Evolutionary conservation across 2,329 filamentous ascomycete genomes (phyloP).

Genomic region (Apiospora phragmitis): DNA sequence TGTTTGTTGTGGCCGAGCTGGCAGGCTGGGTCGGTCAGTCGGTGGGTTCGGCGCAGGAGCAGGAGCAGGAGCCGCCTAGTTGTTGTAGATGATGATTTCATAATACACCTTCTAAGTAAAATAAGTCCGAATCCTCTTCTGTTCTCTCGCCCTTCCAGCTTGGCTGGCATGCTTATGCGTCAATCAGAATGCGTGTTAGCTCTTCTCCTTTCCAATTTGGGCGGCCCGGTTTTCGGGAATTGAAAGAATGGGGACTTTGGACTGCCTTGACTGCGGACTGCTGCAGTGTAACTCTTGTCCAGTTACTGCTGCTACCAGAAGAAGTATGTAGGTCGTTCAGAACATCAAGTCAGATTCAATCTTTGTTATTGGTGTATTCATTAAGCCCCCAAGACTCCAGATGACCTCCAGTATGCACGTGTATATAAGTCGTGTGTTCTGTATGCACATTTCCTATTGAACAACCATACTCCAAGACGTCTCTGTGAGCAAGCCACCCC

Average conservation of each 20-base stretch:
- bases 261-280: background rate
- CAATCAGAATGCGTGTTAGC: background rate
- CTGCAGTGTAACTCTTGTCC: background rate
- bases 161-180: background rate
- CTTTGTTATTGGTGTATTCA: background rate
- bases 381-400: background rate
- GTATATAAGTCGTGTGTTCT: background rate
- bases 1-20: background rate
- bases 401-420: background rate
- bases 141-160: background rate
- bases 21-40: too few species aligned
- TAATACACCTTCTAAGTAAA: too few species aligned
- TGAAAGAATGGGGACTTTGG: background rate
- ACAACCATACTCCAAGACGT: background rate
- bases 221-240: background rate
- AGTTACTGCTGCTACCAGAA: background rate
- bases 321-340: too few species aligned
- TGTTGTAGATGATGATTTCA: background rate
- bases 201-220: background rate
- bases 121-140: background rate
- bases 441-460: constrained; percentile 3
- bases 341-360: background rate
- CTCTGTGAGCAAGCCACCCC: background rate
- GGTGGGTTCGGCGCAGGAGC: background rate
- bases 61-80: background rate